phyloP scores from a whole-genome alignment of 2,329 filamentous ascomycete genomes.

The Acarospora socialis region DNA sequence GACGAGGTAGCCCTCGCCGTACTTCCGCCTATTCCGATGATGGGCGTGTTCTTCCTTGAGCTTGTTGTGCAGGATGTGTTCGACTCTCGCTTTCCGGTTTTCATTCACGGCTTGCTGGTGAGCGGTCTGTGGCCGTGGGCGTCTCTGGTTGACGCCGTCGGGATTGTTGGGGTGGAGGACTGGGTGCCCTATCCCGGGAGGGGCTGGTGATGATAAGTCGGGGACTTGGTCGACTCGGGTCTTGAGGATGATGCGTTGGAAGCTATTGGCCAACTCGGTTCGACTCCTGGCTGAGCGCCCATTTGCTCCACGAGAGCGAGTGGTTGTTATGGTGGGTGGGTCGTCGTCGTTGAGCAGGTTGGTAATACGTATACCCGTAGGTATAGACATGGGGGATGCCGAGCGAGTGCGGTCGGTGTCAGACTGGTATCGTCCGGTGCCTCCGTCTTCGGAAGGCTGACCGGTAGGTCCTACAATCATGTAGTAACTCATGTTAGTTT shows the following conservation, averaged over 20 bases:
- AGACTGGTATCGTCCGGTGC: too few relatives aligned
- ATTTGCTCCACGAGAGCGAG: too few relatives aligned
- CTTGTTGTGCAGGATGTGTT: slow-evolving; percentile 30
- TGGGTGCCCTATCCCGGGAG: slow-evolving; percentile 28
- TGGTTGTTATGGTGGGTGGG: background rate
- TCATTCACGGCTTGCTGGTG: slow-evolving; percentile 36
- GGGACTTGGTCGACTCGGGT: slow-evolving; percentile 30
- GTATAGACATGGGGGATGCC: background rate
- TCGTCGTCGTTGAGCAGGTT: background rate
- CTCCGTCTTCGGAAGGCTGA: too few relatives aligned
- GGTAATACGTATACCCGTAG: background rate
- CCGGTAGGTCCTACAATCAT: too few relatives aligned
- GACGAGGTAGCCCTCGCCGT: slow-evolving; percentile 21
- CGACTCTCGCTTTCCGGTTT: slow-evolving; percentile 33
- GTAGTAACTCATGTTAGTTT: too few relatives aligned
- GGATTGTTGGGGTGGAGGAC: slow-evolving; percentile 21
- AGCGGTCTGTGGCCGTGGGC: slow-evolving; percentile 34
- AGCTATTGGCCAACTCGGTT: too few relatives aligned
- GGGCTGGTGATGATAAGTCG: slow-evolving; percentile 28
- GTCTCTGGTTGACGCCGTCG: slow-evolving; percentile 19
- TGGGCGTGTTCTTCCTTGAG: slow-evolving; percentile 26
- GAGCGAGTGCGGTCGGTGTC: slow-evolving; percentile 1
- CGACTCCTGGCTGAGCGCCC: too few relatives aligned
- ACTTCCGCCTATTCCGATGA: slow-evolving; percentile 24
- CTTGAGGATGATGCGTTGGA: slow-evolving; percentile 29